Percentiles rank a stretch among this genome's conserved stretches.
Conservation (phyloP, 2,329 filamentous ascomycete genomes). For the Xenoacremonium recifei region DNA sequence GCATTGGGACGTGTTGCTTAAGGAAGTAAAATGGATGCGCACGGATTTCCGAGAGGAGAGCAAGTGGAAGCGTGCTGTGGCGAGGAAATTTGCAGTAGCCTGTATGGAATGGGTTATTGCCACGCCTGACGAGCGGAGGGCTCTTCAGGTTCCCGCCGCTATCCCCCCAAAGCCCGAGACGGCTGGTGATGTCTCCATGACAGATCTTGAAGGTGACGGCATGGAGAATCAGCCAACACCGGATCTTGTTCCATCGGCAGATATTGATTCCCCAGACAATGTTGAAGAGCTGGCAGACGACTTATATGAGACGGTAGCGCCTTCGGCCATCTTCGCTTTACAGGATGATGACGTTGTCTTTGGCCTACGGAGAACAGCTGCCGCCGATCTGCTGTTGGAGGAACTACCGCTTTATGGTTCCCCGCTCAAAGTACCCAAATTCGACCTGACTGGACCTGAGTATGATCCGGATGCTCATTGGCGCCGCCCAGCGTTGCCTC, state of each 20-base stretch:
- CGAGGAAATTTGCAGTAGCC: slow-evolving; percentile 75
- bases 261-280: slow-evolving; percentile 55
- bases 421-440: slow-evolving; percentile 56
- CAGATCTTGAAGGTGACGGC: slow-evolving; percentile 32
- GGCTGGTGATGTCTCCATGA: slow-evolving; percentile 30
- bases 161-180: slow-evolving; percentile 43
- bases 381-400: slow-evolving; percentile 72
- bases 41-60: slow-evolving; percentile 93
- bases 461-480: slow-evolving; percentile 68
- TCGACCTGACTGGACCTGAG: slow-evolving; percentile 56
- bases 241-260: slow-evolving; percentile 63
- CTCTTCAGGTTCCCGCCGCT: slow-evolving; percentile 64
- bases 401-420: slow-evolving; percentile 80
- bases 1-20: slow-evolving; percentile 82
- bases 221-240: slow-evolving; percentile 57
- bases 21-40: slow-evolving; percentile 97
- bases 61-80: slow-evolving; percentile 86
- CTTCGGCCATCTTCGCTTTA: slow-evolving; percentile 81
- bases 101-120: slow-evolving; percentile 81
- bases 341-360: slow-evolving; percentile 80
- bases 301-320: slow-evolving; percentile 55
- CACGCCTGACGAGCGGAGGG: slow-evolving; percentile 58
- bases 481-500: slow-evolving; percentile 74
- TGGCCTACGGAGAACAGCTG: slow-evolving; percentile 69
- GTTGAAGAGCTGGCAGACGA: slow-evolving; percentile 38